Evolutionary conservation across 345 rosid genomes (phyloP), one percentile per base, ranked within the genome.

Genomic region (Salix udensis): DNA sequence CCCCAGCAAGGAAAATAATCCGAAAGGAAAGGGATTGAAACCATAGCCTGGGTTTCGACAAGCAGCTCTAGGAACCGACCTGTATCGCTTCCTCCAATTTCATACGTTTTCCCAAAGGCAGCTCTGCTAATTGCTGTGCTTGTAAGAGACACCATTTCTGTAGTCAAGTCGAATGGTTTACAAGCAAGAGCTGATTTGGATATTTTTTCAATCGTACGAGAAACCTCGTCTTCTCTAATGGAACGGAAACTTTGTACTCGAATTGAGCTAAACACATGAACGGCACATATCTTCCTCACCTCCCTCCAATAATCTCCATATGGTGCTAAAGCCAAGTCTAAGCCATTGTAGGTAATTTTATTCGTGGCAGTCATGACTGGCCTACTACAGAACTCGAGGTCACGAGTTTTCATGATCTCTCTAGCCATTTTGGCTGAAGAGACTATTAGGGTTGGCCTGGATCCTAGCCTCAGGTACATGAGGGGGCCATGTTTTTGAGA

Each of bases 401-500:
- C 93, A 14, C 86, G 81, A 42, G 80, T 66, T 74, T 74, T 87
- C 31, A 89, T 18, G 8, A 81, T 79, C 50, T 86, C 83, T 81
- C 70, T 77, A 3, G 86, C 91, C 70, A 79, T 70, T 72, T 81
- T 73, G 2, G 90, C 85, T 0, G 92, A 86, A 40, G 90, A 88
- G 69, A 88, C 77, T 31, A 89, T 72, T 0, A 88, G 18, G 8
- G 82, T 40, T 30, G 86, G 81, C 42, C 70, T 72, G 15, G 6
- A 66, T 11, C 90, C 94, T 7, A 89, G 80, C 18, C 76, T 74
- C 30, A 88, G 23, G 34, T 79, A 82, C 86, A 89, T 74, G 15
- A 91, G 81, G 15, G 92, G 82, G 67, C 91, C 93, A 69, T 85
- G 84, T 65, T 81, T 83, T n/a, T 77, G 73, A 6, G 94, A 89